Conservation (phyloP, 768 basidiomycete species). For the Russula olivacea region DNA sequence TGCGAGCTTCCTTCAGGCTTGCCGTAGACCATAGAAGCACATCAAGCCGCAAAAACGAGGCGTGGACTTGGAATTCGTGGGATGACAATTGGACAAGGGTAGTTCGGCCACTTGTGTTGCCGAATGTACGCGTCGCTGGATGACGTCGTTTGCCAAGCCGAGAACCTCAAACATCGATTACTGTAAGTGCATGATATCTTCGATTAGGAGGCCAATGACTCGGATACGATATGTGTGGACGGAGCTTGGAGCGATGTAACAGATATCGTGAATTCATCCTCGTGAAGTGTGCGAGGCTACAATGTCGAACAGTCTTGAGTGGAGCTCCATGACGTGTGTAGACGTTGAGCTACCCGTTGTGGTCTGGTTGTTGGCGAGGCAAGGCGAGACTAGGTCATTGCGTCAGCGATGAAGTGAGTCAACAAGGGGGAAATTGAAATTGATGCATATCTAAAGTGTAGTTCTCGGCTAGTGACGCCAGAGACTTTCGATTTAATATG, state of each 20-base stretch:
- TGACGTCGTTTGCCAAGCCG: conserved; percentile 12
- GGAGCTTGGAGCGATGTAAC: not conserved
- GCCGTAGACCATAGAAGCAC: not conserved
- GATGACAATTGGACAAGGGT: conserved; percentile 27
- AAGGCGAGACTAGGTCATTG: conserved; percentile 12
- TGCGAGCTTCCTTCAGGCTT: conserved; percentile 15
- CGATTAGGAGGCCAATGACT: not conserved
- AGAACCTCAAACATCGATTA: not conserved
- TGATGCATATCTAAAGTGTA: not conserved
- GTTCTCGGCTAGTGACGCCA: conserved; percentile 9
- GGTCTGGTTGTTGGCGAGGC: not conserved
- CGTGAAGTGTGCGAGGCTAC: conserved; percentile 10
- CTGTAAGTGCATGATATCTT: not conserved
- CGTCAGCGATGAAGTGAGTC: conserved; percentile 5
- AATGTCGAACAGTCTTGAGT: not conserved
- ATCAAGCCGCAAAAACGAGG: conserved; percentile 10
- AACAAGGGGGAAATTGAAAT: conserved; percentile 10
- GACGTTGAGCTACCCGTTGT: not conserved
- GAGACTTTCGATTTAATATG: not conserved
- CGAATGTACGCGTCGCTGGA: conserved; percentile 16
- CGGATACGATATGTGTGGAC: not conserved
- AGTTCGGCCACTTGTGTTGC: conserved; percentile 23
- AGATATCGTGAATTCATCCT: not conserved
- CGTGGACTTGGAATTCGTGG: conserved; percentile 22
- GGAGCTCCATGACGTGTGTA: conserved; percentile 7